Evolutionary conservation across 75 land plant species (phyloP).

Genomic region (Pinus albicaulis): DNA sequence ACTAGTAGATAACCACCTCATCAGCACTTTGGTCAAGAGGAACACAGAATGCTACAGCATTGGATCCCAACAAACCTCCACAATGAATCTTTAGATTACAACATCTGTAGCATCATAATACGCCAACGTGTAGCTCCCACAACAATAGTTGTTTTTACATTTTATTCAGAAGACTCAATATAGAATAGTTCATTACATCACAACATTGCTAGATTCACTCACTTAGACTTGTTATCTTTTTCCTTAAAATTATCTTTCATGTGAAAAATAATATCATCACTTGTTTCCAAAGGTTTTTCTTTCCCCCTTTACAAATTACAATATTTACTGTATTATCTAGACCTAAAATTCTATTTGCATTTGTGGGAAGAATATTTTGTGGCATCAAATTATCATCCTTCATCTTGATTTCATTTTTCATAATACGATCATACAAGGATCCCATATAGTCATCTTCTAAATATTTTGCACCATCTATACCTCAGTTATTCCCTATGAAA

Average conservation of each 20-base stretch:
- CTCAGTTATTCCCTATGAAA: no score
- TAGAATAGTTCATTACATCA: not conserved
- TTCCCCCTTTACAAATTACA: no score
- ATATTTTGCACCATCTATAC: no score
- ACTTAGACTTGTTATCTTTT: conserved; percentile 97
- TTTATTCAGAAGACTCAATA: not conserved
- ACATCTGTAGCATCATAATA: conserved; percentile 96
- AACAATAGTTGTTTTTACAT: not conserved
- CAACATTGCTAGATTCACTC: conserved; percentile 22
- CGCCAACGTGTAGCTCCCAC: conserved; percentile 57
- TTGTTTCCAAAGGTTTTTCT: conserved; percentile 73
- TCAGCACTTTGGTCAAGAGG: conserved; percentile 98
- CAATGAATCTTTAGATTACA: conserved; percentile 86
- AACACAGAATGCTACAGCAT: conserved; percentile 99
- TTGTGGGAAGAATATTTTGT: conserved; percentile 66
- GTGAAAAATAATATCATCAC: conserved; percentile 87
- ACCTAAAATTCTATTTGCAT: conserved; percentile 74
- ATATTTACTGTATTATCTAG: conserved; percentile 92
- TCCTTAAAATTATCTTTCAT: conserved; percentile 99
- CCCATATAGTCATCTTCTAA: conserved; percentile 89
- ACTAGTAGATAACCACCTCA: conserved; percentile 61
- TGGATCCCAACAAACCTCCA: conserved; percentile 98
- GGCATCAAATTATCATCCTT: conserved; percentile 75
- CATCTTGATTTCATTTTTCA: conserved; percentile 99
- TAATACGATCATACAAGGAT: no score